phyloP scores from a whole-genome alignment of 1,284 basidiomycete species.

The Taiwanofungus camphoratus region DNA sequence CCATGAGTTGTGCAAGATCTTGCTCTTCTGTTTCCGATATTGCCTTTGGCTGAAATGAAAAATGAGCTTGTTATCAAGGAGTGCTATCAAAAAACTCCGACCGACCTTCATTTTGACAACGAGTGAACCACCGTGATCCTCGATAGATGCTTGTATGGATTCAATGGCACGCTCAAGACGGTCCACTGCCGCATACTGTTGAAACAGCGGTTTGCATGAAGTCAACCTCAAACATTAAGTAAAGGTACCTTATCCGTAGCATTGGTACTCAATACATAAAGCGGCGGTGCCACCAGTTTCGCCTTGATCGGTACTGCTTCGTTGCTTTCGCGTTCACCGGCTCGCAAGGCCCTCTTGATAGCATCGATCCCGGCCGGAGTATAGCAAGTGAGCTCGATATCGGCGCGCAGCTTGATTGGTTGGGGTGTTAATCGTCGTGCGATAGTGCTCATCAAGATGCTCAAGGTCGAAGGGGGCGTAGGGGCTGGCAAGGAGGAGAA shows the following conservation, averaged over 20 bases:
- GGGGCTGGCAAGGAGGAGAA: conserved; percentile 68
- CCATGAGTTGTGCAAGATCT: conserved; percentile 93
- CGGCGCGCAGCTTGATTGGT: conserved; percentile 97
- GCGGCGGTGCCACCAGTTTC: conserved; percentile 91
- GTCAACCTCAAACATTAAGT: not conserved
- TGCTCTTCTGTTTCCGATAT: conserved; percentile 96
- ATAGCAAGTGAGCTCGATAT: conserved; percentile 97
- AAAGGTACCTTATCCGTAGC: conserved; percentile 85
- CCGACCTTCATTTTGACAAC: conserved; percentile 95
- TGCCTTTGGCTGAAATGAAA: conserved; percentile 74
- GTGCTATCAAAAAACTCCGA: conserved; percentile 5
- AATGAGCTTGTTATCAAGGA: not conserved
- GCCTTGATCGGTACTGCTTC: conserved; percentile 96
- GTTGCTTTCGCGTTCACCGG: conserved; percentile 84
- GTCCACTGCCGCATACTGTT: conserved; percentile 82
- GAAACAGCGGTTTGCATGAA: not conserved
- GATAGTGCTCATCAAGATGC: conserved; percentile 80
- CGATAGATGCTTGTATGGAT: conserved; percentile 81
- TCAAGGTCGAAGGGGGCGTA: conserved; percentile 56
- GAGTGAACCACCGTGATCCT: conserved; percentile 79
- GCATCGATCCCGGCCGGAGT: conserved; percentile 97
- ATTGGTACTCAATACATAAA: conserved; percentile 95
- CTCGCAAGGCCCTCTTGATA: conserved; percentile 87
- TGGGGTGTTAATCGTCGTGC: conserved; percentile 95
- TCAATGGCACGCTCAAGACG: conserved; percentile 92